Evolutionary conservation across 192 early-diverging fungal genomes (phyloP), one percentile per base, ranked within the genome.

Genomic region (Mortierella claussenii): DNA sequence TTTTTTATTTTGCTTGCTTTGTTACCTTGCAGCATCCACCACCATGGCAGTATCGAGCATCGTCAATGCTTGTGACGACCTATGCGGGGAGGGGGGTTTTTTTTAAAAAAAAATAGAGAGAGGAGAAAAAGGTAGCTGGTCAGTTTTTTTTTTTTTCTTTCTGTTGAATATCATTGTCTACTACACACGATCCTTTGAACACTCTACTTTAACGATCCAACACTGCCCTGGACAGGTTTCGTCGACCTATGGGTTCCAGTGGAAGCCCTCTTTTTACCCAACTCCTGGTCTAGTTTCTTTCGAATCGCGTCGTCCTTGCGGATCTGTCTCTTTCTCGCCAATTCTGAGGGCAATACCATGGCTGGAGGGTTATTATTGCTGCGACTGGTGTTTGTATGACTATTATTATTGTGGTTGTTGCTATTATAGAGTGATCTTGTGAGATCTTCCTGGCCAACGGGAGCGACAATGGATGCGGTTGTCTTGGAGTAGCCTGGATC

Each of bases 281-380:
- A 78, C 42, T 92, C 90, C 37, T 86, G 83, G 55, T 89, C 89
- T 5, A 89, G 79, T 74, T 89, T 92, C 69, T 90, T 90, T 51
- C 90, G 83, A 57, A 92, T 90, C 44, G 84, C 85, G 52, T 83
- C 79, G 61, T 83, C 82, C 32, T 83, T 83, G 18, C 73, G 64
- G 36, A 45, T 34, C 58, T 80, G 79, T 54, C 82, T 40, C 55
- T 71, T 78, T 15, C 74, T 37, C 1, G 65, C 74, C 60, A 67
- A 0, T 8, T 60, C 58, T 23, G 58, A n/a, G n/a, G n/a, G 17
- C n/a, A 23, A 27, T 21, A 50, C 23, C 46, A 36, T 21, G 56
- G 31, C 23, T 71, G 43, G 63, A 62, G 23, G 73, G 65, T n/a
- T n/a, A n/a, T n/a, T n/a, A n/a, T n/a, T n/a, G n/a, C n/a, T n/a